These are phyloP conservation scores for Angomonas ambiguus DNA, from an alignment of 208 protist genomes.

Conservation along the genomic window DNA sequence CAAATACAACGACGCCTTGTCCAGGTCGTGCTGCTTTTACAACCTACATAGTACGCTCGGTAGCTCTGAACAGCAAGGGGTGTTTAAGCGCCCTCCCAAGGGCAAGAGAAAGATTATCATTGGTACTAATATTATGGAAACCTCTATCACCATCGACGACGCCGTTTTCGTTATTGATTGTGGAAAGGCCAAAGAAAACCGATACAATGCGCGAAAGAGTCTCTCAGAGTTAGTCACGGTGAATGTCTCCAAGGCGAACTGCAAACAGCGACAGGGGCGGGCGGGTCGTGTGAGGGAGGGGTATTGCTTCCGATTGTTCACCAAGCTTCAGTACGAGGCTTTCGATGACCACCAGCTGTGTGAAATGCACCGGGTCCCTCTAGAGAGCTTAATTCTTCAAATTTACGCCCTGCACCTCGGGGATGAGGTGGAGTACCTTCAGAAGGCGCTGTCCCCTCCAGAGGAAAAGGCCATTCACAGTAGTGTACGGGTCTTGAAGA, in stretches of 20 bases:
- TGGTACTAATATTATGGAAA: conserved; percentile 98
- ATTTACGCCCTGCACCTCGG: conserved; percentile 89
- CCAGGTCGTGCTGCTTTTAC: conserved; percentile 61
- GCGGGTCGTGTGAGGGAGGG: conserved; percentile 97
- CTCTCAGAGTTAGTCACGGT: conserved; percentile 81
- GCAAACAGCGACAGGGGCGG: conserved; percentile 97
- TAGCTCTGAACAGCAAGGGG: conserved; percentile 88
- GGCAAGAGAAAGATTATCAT: conserved; percentile 94
- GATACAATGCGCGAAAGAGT: conserved; percentile 81
- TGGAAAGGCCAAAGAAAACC: conserved; percentile 95
- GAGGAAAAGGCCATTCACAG: conserved; percentile 77
- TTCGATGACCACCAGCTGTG: conserved; percentile 90
- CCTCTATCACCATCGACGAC: conserved; percentile 98
- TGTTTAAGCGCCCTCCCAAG: conserved; percentile 85
- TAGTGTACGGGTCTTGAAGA: conserved; percentile 81
- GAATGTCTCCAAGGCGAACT: conserved; percentile 93
- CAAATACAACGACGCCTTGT: conserved; percentile 45
- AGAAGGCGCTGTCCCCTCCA: conserved; percentile 81
- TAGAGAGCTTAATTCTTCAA: conserved; percentile 94
- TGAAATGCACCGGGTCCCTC: conserved; percentile 95
- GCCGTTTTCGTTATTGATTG: conserved; percentile 96
- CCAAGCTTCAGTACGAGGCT: conserved; percentile 67
- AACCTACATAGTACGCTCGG: conserved; percentile 93
- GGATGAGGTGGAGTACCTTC: conserved; percentile 86
- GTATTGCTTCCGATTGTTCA: conserved; percentile 94